Evolutionary conservation across 495 filamentous ascomycete genomes (phyloP).

Genomic region (Neurospora sp.): DNA sequence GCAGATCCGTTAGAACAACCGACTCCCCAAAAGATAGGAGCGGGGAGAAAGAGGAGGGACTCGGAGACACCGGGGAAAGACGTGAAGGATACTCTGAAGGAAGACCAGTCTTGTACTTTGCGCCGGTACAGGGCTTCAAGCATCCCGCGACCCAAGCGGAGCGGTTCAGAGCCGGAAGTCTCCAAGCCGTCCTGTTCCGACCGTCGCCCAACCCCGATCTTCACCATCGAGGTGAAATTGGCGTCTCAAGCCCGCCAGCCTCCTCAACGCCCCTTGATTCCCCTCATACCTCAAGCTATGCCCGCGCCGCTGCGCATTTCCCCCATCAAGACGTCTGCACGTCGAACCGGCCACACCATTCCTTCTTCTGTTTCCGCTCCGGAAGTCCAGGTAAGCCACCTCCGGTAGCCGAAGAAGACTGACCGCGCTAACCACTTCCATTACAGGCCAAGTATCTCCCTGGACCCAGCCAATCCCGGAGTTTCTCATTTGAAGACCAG

Average conservation of each 20-base stretch:
- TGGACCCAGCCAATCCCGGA: not conserved
- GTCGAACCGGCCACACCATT: not conserved
- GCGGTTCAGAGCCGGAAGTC: rapidly evolving
- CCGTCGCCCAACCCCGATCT: not conserved
- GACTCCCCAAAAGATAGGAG: not conserved
- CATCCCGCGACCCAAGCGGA: not conserved
- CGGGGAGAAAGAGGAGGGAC: not conserved
- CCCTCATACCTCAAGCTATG: not conserved
- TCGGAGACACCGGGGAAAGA: not conserved
- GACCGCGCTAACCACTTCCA: not conserved
- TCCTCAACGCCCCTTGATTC: not conserved
- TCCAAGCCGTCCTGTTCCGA: not conserved
- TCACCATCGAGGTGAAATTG: not conserved
- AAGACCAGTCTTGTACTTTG: not conserved
- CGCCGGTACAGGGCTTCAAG: not conserved
- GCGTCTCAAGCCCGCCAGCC: not conserved
- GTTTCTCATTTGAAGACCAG: not conserved
- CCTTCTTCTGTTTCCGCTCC: not conserved
- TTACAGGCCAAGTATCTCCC: not conserved
- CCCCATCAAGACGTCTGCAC: not conserved
- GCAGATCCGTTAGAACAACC: not conserved
- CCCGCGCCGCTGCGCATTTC: not conserved
- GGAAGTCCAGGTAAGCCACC: not conserved
- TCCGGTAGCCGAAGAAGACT: not conserved
- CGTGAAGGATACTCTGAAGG: not conserved